Base-by-base conservation (phyloP, 106 monocot genomes). In the Platanthera guangdongensis region DNA sequence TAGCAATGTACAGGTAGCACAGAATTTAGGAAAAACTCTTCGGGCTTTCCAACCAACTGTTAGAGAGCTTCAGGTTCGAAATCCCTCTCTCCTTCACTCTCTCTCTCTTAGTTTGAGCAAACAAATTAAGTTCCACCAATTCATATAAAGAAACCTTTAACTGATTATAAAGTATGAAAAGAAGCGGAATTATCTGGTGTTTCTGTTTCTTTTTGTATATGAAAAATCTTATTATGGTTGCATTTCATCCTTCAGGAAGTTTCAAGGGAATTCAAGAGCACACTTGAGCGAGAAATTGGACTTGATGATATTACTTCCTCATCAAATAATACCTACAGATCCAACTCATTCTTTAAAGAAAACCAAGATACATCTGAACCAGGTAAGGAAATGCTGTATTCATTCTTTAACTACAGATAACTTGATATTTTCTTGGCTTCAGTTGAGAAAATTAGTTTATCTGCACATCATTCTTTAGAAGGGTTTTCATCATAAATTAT, bases 251-350 rank as follows among this genome's bases (percentile, higher is more conserved):
- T 82, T 51, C 73, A 99, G 99, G 94, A 99, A n/a, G 99, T 99
- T 16, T 94, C 99, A 59, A 94, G 88, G 76, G 99, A 99, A 80
- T 94, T 99, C 83, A 99, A 92, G 84, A 94, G 82, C 88, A 99
- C 99, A 3, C 82, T 99, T 55, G 94, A 99, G 73, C 81, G 90
- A 69, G 99, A 99, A 76, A 99, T 99, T 70, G 94, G 94, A 68
- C 84, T 99, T 52, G 92, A 99, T 81, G 99, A 99, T 64, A 75
- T 85, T 74, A 72, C 82, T 28, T 73, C 89, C 59, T 76, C 87
- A 30, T 73, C 79, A 57, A 88, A 84, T 53, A 83, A 81, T 32
- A 60, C 47, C 30, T 81, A 82, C 21, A 84, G 49, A 39, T 75
- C 88, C 55, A 68, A 75, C 4, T 72, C 79, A 51, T 30, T 76